These are phyloP conservation scores for Carex sylvatica DNA, from an alignment of 202 grass and related monocot genomes.

Conservation along the genomic window DNA sequence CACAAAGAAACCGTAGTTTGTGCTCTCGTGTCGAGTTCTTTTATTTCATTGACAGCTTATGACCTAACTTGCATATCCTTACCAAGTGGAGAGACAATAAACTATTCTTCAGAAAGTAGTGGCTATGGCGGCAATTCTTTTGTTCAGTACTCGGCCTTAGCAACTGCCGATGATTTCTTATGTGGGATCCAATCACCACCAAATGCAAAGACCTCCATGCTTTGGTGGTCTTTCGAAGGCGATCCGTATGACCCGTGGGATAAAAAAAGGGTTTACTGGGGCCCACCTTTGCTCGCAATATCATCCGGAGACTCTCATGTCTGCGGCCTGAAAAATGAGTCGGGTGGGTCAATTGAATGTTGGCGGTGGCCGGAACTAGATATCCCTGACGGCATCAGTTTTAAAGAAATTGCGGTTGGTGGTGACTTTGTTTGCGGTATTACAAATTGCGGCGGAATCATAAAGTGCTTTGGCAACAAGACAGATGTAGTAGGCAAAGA, in stretches of 20 bases:
- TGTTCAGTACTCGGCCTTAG: conserved; percentile 57
- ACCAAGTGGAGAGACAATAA: conserved; percentile 13
- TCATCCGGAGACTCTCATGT: conserved; percentile 58
- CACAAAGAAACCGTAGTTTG: conserved; percentile 37
- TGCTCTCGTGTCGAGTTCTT: conserved; percentile 31
- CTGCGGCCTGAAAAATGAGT: conserved; percentile 42
- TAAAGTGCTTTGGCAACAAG: conserved; percentile 22
- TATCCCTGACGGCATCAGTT: conserved; percentile 34
- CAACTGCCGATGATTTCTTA: conserved; percentile 48
- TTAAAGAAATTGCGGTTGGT: conserved; percentile 46
- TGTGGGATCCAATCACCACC: conserved; percentile 49
- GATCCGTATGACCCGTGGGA: conserved; percentile 18
- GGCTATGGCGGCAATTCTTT: neutral
- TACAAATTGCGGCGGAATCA: neutral
- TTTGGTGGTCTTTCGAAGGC: conserved; percentile 66
- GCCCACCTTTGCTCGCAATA: conserved; percentile 38
- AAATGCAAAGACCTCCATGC: conserved; percentile 53
- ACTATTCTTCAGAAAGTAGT: conserved; percentile 33
- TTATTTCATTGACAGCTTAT: neutral
- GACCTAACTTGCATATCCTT: conserved; percentile 46
- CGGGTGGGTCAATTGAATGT: conserved; percentile 38
- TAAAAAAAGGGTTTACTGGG: conserved; percentile 61
- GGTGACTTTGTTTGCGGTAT: conserved; percentile 70
- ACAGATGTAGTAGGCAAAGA: neutral
- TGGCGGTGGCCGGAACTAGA: conserved; percentile 45